Evolutionary conservation across 1,139 yeast species (phyloP).

Genomic region (Yarrowia galli): DNA sequence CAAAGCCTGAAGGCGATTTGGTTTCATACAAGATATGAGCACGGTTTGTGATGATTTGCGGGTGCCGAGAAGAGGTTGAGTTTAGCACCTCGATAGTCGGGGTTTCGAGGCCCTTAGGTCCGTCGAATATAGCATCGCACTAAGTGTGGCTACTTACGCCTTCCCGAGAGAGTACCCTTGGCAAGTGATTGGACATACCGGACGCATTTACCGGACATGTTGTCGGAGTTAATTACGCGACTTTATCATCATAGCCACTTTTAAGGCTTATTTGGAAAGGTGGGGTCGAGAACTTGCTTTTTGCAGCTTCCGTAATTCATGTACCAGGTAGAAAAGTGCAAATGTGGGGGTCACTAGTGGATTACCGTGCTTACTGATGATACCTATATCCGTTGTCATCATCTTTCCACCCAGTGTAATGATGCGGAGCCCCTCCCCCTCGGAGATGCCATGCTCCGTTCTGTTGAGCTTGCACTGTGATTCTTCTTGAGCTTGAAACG

Average conservation of each 20-base stretch:
- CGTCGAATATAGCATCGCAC: neutral
- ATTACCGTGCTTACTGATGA: neutral
- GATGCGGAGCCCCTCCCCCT: neutral
- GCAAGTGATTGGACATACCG: too few relatives aligned
- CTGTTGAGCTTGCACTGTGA: too few relatives aligned
- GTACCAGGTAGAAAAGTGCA: neutral
- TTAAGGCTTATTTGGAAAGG: neutral
- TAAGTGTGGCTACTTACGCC: neutral
- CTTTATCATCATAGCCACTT: neutral
- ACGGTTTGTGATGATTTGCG: conserved; percentile 8
- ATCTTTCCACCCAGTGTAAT: too few relatives aligned
- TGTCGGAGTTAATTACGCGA: conserved; percentile 8
- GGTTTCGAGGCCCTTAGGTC: neutral
- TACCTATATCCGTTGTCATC: too few relatives aligned
- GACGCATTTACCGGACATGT: neutral
- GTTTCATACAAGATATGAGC: conserved; percentile 4
- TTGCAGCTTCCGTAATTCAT: neutral
- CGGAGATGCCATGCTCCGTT: neutral
- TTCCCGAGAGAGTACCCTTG: too few relatives aligned
- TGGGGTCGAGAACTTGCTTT: neutral
- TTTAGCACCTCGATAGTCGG: neutral
- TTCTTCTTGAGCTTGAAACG: neutral
- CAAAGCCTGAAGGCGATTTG: neutral
- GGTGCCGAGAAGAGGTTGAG: neutral
- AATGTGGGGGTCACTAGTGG: neutral